Evolutionary conservation across 768 basidiomycete genomes (phyloP), one percentile per base, ranked within the genome.

Genomic region (Strobilomyces confusus): DNA sequence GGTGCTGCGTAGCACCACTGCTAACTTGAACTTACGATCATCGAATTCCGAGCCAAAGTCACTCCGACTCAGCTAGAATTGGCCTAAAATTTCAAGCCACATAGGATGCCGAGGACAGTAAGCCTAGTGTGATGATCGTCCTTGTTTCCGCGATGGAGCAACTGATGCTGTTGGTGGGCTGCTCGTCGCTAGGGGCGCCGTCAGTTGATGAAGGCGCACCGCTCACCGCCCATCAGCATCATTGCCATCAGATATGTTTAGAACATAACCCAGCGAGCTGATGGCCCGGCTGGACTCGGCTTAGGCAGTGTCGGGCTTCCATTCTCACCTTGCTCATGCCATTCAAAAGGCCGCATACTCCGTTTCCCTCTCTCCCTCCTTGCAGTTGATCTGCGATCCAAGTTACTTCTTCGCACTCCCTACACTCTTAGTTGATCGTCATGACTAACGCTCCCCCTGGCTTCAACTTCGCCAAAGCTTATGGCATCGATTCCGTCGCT

Each of bases 401-500:
- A n/a, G 9, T 9, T 22, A 17, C 32, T 26, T 32, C 23, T 33
- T 44, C 26, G 25, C 46, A n/a, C 38, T 19, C 40, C 40, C 22
- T 49, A 15, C 25, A 11, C 34, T 44, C 13, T 42, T 43, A 33
- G 26, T 48, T 48, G 38, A 45, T 40, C 38, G 37, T 41, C 48
- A 65, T 65, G 64, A 30, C 52, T 38, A 52, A 37, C 48, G 53
- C 54, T 29, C 59, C 62, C 9, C 48, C 55, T 42, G 56, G 49
- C 36, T 61, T 51, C 52, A 60, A 68, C 60, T 66, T 51, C 36
- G 63, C 69, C 34, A 43, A 58, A 37, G 46, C 38, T 29, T 53
- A 15, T 50, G 70, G 65, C 47, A 72, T 70, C 29, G 51, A 70
- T 48, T 69, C 64, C 53, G 57, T 69, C 57, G 65, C 65, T 50